Conservation (phyloP, 495 filamentous ascomycete species). For the Astrothelium subdiscretum region DNA sequence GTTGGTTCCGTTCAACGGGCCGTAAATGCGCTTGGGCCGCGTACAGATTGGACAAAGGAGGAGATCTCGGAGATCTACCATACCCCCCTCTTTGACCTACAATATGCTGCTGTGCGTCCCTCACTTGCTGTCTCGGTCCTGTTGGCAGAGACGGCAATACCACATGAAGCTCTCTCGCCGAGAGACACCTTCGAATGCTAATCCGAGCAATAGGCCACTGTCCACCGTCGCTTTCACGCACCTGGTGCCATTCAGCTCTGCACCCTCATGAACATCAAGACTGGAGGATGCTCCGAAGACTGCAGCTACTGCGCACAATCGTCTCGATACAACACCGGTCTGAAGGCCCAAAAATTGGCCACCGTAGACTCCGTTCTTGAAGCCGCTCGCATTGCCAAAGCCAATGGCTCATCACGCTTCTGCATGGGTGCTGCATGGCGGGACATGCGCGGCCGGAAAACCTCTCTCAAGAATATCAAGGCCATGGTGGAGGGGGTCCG, state of each 20-base stretch:
- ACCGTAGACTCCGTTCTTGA: slow-evolving; percentile 65
- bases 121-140: background rate
- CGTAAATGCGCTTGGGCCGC: slow-evolving; percentile 42
- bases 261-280: slow-evolving; percentile 90
- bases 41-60: slow-evolving; percentile 65
- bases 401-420: slow-evolving; percentile 72
- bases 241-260: slow-evolving; percentile 74
- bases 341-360: slow-evolving; percentile 65
- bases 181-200: background rate
- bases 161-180: background rate
- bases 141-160: background rate
- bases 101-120: slow-evolving; percentile 56
- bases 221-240: slow-evolving; percentile 73
- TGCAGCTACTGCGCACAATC: slow-evolving; percentile 85
- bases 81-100: slow-evolving; percentile 63
- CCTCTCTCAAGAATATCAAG: slow-evolving; percentile 62
- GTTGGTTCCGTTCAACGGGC: slow-evolving; percentile 34
- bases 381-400: slow-evolving; percentile 62
- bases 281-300: slow-evolving; percentile 80
- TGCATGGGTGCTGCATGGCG: slow-evolving; percentile 90
- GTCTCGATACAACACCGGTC: slow-evolving; percentile 63
- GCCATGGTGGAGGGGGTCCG: slow-evolving; percentile 69
- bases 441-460: slow-evolving; percentile 82
- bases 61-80: slow-evolving; percentile 67
- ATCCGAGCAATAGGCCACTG: slow-evolving; percentile 39